Percentiles rank a stretch among this genome's conserved stretches.
Evolutionary conservation across 1,284 basidiomycete species (phyloP).

Genomic region (Ceratobasidium theobromae): DNA sequence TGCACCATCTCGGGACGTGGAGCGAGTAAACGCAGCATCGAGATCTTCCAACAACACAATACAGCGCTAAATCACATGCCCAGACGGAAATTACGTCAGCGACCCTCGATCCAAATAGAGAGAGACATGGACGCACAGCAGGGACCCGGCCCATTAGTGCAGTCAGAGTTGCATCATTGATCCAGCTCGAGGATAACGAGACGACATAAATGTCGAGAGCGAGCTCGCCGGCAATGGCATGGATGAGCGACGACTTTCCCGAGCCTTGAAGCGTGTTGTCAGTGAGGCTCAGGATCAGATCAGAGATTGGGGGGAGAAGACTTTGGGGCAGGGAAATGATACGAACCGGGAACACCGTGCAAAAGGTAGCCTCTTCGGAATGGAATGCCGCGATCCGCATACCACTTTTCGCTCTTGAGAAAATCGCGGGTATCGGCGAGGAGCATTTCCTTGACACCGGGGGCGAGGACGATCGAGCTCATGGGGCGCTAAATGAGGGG

Average conservation of each 20-base stretch:
- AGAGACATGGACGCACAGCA: conserved; percentile 40
- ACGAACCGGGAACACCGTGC: conserved; percentile 55
- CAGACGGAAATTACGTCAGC: neutral
- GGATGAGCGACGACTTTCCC: conserved; percentile 77
- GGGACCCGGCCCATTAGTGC: conserved; percentile 81
- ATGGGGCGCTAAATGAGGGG: conserved; percentile 54
- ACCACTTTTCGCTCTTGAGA: conserved; percentile 51
- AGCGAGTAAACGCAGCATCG: conserved; percentile 75
- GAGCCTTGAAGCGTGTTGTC: conserved; percentile 54
- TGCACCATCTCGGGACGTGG: conserved; percentile 39
- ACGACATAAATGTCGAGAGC: conserved; percentile 79
- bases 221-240: conserved; percentile 74
- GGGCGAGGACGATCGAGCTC: conserved; percentile 75
- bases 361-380: conserved; percentile 83
- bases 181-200: conserved; percentile 70
- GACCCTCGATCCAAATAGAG: conserved; percentile 7
- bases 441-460: conserved; percentile 82
- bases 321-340: neutral
- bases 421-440: conserved; percentile 78
- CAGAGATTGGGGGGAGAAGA: neutral
- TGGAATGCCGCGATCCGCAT: conserved; percentile 67
- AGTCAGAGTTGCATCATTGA: conserved; percentile 73
- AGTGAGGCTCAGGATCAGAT: conserved; percentile 30
- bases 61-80: conserved; percentile 50
- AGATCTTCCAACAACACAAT: conserved; percentile 83